These are phyloP conservation scores for Ceratocystis cacaofunesta DNA, from an alignment of 2,329 filamentous ascomycete species.

Conservation along the genomic window DNA sequence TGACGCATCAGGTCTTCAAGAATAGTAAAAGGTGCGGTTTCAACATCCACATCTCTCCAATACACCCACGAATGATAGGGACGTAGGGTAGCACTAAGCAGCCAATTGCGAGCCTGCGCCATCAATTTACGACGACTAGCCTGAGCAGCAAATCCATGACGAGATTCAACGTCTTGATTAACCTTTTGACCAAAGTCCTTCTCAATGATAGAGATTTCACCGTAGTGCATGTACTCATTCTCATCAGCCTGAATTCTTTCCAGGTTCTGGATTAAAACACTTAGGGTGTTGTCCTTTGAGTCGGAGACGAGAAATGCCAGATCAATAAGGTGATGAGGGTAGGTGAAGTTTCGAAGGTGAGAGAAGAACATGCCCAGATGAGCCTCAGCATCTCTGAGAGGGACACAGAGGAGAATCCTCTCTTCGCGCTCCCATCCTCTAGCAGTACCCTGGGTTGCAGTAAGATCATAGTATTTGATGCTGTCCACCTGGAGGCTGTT, in stretches of 20 bases:
- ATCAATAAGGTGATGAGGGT: constrained; percentile 91
- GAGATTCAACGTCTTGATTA: constrained; percentile 91
- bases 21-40: constrained; percentile 93
- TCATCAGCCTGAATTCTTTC: constrained; percentile 65
- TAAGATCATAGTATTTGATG: constrained; percentile 91
- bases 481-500: constrained; percentile 77
- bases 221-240: constrained; percentile 70
- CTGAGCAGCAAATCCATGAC: constrained; percentile 93
- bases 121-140: constrained; percentile 88
- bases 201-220: constrained; percentile 93
- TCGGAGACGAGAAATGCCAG: constrained; percentile 94
- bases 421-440: constrained; percentile 94
- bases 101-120: constrained; percentile 95
- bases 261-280: constrained; percentile 59
- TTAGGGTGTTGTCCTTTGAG: constrained; percentile 80
- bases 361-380: constrained; percentile 97
- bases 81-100: constrained; percentile 79
- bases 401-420: constrained; percentile 85
- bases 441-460: constrained; percentile 78
- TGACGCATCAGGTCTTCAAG: constrained; percentile 96
- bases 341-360: constrained; percentile 92
- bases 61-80: constrained; percentile 99
- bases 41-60: constrained; percentile 96
- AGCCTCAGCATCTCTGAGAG: constrained; percentile 77
- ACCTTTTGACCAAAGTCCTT: constrained; percentile 99